These are phyloP conservation scores for Amaranthus palmeri DNA, from an alignment of 148 eudicot species.

Conservation along the genomic window DNA sequence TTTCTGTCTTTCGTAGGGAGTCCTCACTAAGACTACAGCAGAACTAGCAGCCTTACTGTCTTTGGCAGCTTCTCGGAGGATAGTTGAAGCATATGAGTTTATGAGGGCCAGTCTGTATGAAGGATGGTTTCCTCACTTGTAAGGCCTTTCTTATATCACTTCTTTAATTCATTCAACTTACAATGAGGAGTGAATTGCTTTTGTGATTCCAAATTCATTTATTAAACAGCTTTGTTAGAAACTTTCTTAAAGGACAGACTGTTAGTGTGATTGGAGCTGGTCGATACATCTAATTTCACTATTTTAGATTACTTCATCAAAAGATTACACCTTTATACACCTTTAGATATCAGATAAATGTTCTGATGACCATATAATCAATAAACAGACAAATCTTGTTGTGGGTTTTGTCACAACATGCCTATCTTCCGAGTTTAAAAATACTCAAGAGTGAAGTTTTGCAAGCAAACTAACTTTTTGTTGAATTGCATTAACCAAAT, in stretches of 20 bases:
- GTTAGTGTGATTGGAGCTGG: constrained; percentile 99
- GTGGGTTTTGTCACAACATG: constrained; percentile 18
- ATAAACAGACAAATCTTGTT: not conserved
- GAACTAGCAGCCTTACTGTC: constrained; percentile 96
- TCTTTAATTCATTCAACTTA: not conserved
- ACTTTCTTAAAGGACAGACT: constrained; percentile 95
- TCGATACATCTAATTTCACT: constrained; percentile 28
- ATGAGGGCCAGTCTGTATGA: constrained; percentile 95
- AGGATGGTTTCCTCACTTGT: constrained; percentile 99
- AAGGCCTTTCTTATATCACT: constrained; percentile 21
- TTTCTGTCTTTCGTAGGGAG: constrained; percentile 51
- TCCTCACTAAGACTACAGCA: constrained; percentile 96
- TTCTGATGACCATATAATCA: too few species aligned
- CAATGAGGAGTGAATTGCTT: not conserved
- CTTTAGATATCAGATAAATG: constrained; percentile 6
- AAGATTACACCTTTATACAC: constrained; percentile 3
- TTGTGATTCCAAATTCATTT: not conserved
- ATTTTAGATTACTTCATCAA: not conserved
- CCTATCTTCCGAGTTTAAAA: constrained; percentile 15
- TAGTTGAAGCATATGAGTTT: constrained; percentile 96
- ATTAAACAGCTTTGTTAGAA: constrained; percentile 76
- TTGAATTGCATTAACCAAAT: constrained; percentile 9
- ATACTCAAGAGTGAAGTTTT: not conserved
- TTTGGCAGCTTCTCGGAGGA: constrained; percentile 83
- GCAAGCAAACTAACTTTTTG: constrained; percentile 17